phyloP scores from a whole-genome alignment of 768 basidiomycete genomes.

The Tephrocybe sp. region DNA sequence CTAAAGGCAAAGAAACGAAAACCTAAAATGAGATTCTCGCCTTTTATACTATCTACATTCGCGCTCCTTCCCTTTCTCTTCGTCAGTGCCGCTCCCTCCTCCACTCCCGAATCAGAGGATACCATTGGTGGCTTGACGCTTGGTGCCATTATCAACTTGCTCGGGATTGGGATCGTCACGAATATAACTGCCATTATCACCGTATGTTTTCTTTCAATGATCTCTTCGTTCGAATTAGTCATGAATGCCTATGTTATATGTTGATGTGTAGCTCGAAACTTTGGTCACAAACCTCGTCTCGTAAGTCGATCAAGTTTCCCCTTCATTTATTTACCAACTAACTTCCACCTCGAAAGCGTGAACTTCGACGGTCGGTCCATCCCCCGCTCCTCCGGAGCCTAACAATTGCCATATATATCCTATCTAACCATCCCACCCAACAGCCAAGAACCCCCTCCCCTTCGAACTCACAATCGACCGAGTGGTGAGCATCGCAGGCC shows the following conservation, averaged over 20 bases:
- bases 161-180: too few species aligned
- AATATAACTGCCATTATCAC: too few species aligned
- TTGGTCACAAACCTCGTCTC: constrained; percentile 33
- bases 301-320: constrained; percentile 21
- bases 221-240: too few species aligned
- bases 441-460: constrained; percentile 42
- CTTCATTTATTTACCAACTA: not conserved
- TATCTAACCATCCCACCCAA: not conserved
- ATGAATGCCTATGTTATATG: too few species aligned
- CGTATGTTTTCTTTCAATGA: not conserved
- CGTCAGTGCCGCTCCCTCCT: too few species aligned
- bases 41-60: too few species aligned
- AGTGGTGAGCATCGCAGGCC: constrained; percentile 40
- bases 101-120: constrained; percentile 10
- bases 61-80: too few species aligned
- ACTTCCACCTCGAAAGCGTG: constrained; percentile 22
- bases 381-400: not conserved
- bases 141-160: too few species aligned
- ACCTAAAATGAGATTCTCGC: not conserved
- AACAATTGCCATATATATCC: not conserved
- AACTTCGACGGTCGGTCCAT: constrained; percentile 28
- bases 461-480: constrained; percentile 45
- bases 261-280: constrained; percentile 31
- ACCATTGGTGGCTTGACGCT: too few species aligned
- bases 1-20: not conserved